These are phyloP conservation scores for Boletus austroedulis DNA, from an alignment of 1,284 basidiomycete genomes.

Conservation along the genomic window DNA sequence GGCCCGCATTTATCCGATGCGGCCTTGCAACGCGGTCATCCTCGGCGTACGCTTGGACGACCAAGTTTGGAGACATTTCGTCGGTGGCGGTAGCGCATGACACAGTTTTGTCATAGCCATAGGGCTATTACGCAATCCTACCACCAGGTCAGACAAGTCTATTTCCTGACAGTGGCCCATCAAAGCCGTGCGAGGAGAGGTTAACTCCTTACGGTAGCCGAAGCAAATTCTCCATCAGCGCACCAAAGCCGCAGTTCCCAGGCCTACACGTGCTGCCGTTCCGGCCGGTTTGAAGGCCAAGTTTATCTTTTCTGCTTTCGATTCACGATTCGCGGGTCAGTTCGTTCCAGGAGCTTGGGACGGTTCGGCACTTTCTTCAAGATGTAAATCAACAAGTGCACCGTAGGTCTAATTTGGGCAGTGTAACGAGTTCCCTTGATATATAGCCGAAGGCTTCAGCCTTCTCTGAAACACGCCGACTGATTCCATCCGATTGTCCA, in stretches of 20 bases:
- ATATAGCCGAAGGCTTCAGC: not conserved
- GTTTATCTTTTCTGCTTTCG: not conserved
- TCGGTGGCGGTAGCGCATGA: not conserved
- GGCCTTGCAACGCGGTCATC: too few relatives aligned
- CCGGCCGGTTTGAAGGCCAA: not conserved
- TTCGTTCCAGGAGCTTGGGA: not conserved
- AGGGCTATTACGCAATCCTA: not conserved
- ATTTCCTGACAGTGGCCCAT: not conserved
- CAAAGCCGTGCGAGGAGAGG: not conserved
- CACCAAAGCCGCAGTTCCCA: not conserved
- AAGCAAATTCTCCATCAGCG: not conserved
- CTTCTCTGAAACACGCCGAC: not conserved
- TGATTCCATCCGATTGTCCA: not conserved
- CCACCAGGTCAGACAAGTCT: not conserved
- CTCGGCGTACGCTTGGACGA: too few relatives aligned
- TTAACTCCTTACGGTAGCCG: not conserved
- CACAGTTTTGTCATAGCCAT: not conserved
- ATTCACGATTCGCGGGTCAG: not conserved
- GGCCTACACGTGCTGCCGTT: not conserved
- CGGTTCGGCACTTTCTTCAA: not conserved
- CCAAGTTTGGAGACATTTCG: too few relatives aligned
- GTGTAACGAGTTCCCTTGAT: not conserved
- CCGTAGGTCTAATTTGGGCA: not conserved
- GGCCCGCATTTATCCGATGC: not conserved
- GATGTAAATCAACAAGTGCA: not conserved